Evolutionary conservation across 2,329 filamentous ascomycete species (phyloP).

Genomic region (Stagonosporopsis rhizophila): DNA sequence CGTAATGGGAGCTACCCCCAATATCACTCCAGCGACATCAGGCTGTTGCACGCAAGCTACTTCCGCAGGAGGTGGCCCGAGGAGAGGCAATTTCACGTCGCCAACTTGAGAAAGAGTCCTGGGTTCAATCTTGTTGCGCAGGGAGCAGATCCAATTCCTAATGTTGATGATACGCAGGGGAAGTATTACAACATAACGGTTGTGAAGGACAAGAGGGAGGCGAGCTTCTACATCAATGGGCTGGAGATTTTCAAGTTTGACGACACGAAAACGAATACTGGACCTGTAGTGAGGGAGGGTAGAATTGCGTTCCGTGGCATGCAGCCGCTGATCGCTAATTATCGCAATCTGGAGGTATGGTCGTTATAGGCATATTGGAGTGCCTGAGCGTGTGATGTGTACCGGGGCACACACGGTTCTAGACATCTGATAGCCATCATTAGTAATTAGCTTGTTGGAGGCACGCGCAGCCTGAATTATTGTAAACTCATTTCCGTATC

Average conservation of each 20-base stretch:
- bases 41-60: constrained; percentile 28
- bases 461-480: not conserved
- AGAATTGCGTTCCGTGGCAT: constrained; percentile 44
- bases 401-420: not conserved
- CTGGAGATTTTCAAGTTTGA: constrained; percentile 37
- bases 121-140: constrained; percentile 41
- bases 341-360: constrained; percentile 45
- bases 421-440: not conserved
- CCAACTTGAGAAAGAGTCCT: constrained; percentile 42
- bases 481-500: too few relatives aligned
- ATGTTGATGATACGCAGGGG: constrained; percentile 37
- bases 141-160: constrained; percentile 40
- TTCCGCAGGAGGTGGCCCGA: constrained; percentile 33
- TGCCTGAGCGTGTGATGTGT: not conserved
- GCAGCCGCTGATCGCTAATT: constrained; percentile 39
- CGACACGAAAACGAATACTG: constrained; percentile 38
- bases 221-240: constrained; percentile 39
- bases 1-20: constrained; percentile 40
- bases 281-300: constrained; percentile 32
- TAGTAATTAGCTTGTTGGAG: not conserved
- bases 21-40: constrained; percentile 32
- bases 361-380: constrained; percentile 25
- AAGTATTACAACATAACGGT: constrained; percentile 43
- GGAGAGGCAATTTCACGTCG: constrained; percentile 40
- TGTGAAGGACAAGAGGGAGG: constrained; percentile 40